phyloP scores from a whole-genome alignment of 352 stramenopile genomes.

The Aphanomyces astaci region DNA sequence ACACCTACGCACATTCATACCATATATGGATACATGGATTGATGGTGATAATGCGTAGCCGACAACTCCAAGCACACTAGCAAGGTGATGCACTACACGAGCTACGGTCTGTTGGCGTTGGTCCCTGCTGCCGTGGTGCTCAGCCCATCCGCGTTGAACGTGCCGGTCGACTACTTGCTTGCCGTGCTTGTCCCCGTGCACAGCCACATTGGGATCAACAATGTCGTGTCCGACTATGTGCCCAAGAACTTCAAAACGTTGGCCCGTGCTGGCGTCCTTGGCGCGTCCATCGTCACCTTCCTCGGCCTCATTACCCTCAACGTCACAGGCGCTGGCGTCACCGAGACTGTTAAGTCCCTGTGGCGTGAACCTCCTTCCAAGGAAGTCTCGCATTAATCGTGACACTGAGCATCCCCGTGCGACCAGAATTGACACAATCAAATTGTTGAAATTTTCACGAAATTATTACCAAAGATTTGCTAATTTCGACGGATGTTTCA shows the following conservation, averaged over 20 bases:
- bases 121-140: constrained; percentile 65
- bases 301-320: constrained; percentile 79
- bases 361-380: constrained; percentile 72
- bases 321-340: constrained; percentile 73
- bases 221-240: constrained; percentile 92
- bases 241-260: constrained; percentile 53
- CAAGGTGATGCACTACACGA: constrained; percentile 63
- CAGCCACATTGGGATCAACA: constrained; percentile 91
- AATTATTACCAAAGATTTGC: no score
- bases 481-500: no score
- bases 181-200: constrained; percentile 83
- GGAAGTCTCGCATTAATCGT: constrained; percentile 28
- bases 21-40: no score
- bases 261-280: constrained; percentile 53
- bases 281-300: constrained; percentile 68
- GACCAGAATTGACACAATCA: no score
- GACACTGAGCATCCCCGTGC: neutral
- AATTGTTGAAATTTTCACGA: no score
- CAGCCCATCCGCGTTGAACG: constrained; percentile 56
- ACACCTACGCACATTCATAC: no score
- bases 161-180: constrained; percentile 74
- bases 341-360: constrained; percentile 79
- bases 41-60: no score
- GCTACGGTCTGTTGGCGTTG: constrained; percentile 42
- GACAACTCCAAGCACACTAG: constrained; percentile 60